These are phyloP conservation scores for Phytophthora melonis DNA, from an alignment of 352 stramenopile species.

Conservation along the genomic window DNA sequence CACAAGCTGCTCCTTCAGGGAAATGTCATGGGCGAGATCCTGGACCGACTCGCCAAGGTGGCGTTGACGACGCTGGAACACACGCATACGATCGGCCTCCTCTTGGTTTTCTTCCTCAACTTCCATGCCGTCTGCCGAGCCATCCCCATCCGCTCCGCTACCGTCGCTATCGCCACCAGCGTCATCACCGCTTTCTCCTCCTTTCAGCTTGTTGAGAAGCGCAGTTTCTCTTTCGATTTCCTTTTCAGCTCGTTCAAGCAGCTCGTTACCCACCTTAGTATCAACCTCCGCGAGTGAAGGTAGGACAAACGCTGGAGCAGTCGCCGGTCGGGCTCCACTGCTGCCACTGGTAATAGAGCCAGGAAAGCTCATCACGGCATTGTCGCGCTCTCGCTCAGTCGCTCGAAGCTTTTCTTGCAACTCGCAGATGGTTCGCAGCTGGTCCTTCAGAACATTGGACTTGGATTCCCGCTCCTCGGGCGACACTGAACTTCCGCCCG, in stretches of 20 bases:
- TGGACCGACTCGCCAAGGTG: slow-evolving; percentile 84
- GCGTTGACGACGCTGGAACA: slow-evolving; percentile 84
- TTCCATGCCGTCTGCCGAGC: slow-evolving; percentile 48
- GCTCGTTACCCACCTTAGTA: slow-evolving; percentile 66
- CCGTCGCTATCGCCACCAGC: slow-evolving; percentile 47
- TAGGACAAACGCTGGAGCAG: slow-evolving; percentile 42
- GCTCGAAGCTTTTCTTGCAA: slow-evolving; percentile 82
- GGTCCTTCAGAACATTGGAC: slow-evolving; percentile 77
- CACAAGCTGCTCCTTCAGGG: slow-evolving; percentile 86
- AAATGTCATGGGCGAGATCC: slow-evolving; percentile 85
- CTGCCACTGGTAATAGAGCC: slow-evolving; percentile 6
- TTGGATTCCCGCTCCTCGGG: slow-evolving; percentile 63
- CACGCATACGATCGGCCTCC: slow-evolving; percentile 80
- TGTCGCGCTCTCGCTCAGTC: slow-evolving; percentile 74
- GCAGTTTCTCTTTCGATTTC: slow-evolving; percentile 84
- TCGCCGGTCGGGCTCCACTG: slow-evolving; percentile 20
- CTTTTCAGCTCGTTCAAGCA: slow-evolving; percentile 76
- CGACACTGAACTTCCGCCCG: slow-evolving; percentile 23
- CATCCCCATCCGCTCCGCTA: slow-evolving; percentile 46
- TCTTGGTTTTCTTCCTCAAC: slow-evolving; percentile 59
- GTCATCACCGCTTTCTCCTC: slow-evolving; percentile 60
- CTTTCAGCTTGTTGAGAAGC: slow-evolving; percentile 77
- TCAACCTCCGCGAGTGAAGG: slow-evolving; percentile 56
- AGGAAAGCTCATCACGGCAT: slow-evolving; percentile 53
- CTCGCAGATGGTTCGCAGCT: slow-evolving; percentile 82